A percentile compares a stretch with the other conserved stretches of the same genome.
Conservation (phyloP, 2,329 filamentous ascomycete genomes). For the Niveomyces coronatus region DNA sequence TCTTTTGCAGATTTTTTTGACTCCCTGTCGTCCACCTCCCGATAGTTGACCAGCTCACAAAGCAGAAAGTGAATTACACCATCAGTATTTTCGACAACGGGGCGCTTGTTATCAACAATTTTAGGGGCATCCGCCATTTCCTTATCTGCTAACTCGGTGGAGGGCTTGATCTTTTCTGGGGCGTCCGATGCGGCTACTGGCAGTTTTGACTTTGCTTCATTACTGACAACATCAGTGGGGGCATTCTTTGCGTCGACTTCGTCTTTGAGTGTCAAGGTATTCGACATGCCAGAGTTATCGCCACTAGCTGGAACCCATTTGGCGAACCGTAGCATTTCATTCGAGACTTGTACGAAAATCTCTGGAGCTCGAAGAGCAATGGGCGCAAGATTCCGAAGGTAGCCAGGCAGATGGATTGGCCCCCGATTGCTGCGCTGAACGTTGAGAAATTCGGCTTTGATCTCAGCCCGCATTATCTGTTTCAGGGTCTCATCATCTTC, state of each 20-base stretch:
- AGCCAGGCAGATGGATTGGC: constrained; percentile 56
- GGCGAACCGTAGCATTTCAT: constrained; percentile 69
- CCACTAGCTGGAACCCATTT: constrained; percentile 41
- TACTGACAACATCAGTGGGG: constrained; percentile 9
- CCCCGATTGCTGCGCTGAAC: constrained; percentile 38
- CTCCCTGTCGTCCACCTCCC: constrained; percentile 83
- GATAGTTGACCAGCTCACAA: constrained; percentile 83
- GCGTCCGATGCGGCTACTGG: constrained; percentile 12
- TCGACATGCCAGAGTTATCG: constrained; percentile 20
- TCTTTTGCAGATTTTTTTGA: constrained; percentile 34
- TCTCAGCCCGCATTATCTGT: constrained; percentile 86
- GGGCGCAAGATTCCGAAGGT: constrained; percentile 67
- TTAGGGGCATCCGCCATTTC: constrained; percentile 58
- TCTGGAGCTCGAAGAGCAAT: constrained; percentile 72
- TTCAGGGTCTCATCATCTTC: constrained; percentile 88
- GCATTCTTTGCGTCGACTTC: constrained; percentile 10
- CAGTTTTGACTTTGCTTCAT: constrained; percentile 11
- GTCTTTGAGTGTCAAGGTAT: constrained; percentile 33
- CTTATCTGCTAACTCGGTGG: constrained; percentile 49
- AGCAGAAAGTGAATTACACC: constrained; percentile 92
- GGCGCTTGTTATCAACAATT: constrained; percentile 61
- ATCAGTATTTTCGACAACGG: constrained; percentile 83
- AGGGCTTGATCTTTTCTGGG: constrained; percentile 42
- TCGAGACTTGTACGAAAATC: constrained; percentile 77
- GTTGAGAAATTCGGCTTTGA: constrained; percentile 64